Percentiles rank a stretch among this genome's conserved stretches.
phyloP scores from a whole-genome alignment of 2,329 filamentous ascomycete genomes.

The Xylariales sp. region DNA sequence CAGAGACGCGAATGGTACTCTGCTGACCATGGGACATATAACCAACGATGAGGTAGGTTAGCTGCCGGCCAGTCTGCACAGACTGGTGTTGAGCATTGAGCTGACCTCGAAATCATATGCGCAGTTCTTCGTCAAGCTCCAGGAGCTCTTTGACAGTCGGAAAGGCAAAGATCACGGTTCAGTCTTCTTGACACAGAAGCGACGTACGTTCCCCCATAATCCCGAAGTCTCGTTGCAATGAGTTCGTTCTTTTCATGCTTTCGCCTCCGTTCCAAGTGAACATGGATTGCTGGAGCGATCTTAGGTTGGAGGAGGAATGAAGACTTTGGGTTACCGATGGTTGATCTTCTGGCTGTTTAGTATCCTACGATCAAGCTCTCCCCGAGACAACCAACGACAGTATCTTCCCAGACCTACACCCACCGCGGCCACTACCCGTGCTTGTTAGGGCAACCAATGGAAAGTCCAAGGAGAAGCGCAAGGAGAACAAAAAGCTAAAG shows the following conservation, averaged over 20 bases:
- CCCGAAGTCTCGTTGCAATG: neutral
- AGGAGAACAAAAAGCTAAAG: slow-evolving; percentile 68
- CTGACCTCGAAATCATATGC: neutral
- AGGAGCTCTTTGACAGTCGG: slow-evolving; percentile 61
- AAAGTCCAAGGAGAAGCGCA: slow-evolving; percentile 54
- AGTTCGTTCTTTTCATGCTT: too few relatives aligned
- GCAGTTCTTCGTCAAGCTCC: slow-evolving; percentile 70
- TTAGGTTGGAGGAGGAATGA: too few relatives aligned
- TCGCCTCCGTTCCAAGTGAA: too few relatives aligned
- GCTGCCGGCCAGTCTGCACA: neutral
- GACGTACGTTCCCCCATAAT: slow-evolving; percentile 45
- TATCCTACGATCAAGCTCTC: slow-evolving; percentile 36
- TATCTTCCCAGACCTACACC: slow-evolving; percentile 56
- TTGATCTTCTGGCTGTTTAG: too few relatives aligned
- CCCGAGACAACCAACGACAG: slow-evolving; percentile 39
- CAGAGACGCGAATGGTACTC: neutral
- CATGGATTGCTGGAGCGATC: too few relatives aligned
- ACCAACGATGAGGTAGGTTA: slow-evolving; percentile 55
- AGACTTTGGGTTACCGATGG: too few relatives aligned
- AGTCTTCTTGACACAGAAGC: slow-evolving; percentile 72
- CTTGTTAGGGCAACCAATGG: slow-evolving; percentile 84
- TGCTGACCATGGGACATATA: slow-evolving; percentile 41
- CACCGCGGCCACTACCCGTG: slow-evolving; percentile 60
- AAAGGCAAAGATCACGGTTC: slow-evolving; percentile 69
- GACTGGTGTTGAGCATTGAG: too few relatives aligned